Base-by-base conservation (phyloP, 805 yeast species). In the Metschnikowia vanudenii region DNA sequence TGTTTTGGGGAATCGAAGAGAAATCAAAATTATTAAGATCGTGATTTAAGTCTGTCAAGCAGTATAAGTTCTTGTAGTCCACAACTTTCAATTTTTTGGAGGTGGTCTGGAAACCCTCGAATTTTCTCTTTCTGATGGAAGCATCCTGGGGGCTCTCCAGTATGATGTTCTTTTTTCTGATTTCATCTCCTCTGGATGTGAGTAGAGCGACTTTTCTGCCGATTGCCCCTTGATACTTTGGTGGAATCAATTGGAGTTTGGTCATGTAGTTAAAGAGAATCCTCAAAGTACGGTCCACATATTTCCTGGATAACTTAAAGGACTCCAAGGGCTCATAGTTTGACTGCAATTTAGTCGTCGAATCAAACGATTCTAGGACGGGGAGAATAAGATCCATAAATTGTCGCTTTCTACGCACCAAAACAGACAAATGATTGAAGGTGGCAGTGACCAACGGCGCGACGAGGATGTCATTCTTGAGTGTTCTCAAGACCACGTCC, bases 1-100 rank as follows among this genome's bases (percentile, higher is more conserved):
- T 72, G 41, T 81, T 80, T 18, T 76, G 77, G 4, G 94, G 85
- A 7, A 94, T 68, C 9, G 79, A 68, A 2, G 88, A 74, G 45
- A 88, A 78, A 61, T 92, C 92, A 59, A 88, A 85, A 32, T 75
- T 75, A 28, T 80, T 75, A 47, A 88, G 68, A 41, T 83, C 82
- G 58, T 84, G 81, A 34, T 70, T 65, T 28, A 81, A 69, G 33
- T 79, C 81, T 12, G 85, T 82, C 48, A 92, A 73, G 22, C 84
- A 79, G 61, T 80, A 94, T 35, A 91, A 67, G 13, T 82, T 71
- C 42, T 84, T 77, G 61, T 84, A 88, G 53, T 70, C 75, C 16
- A 60, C 41, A 5, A 59, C 43, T 39, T 59, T 63, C 12, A 71
- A 31, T 32, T 58, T 63, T 37, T 64, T 68, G 14, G 64, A 41